Base-by-base conservation (phyloP, 768 basidiomycete genomes). In the Pilatotrama ljubarskyi region DNA sequence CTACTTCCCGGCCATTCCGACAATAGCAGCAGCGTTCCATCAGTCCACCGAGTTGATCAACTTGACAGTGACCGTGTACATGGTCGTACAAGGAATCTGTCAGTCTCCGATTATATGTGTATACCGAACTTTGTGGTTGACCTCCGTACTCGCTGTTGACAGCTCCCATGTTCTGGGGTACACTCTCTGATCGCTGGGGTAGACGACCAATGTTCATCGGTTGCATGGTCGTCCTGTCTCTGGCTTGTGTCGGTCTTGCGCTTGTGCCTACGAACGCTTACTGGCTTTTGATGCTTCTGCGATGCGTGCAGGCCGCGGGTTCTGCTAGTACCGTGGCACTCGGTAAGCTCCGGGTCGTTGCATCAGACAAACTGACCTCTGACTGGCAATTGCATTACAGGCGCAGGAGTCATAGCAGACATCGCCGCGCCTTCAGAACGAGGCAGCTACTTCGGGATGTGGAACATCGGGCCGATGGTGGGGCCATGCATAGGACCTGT, bases 1-100 rank as follows among this genome's bases (percentile, higher is more conserved):
- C 57, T 93, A 91, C 69, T 83, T 91, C 47, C 90, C 91, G 6
- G 90, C 86, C 13, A 87, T 95, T 40, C 92, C 91, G 1, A 77
- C 81, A 0, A 73, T 94, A 22, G 78, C 86, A 0, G 61, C 61
- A 18, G 86, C 75, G 3, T 91, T 95, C 67, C 69, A 85, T 65
- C 83, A 84, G 56, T 83, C 86, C 0, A 80, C 79, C 9, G 88
- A 91, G 65, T 76, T 85, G 10, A 91, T 93, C 40, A 93, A 92
- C 69, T 70, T 94, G 41, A 90, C 91, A 8, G 87, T 93, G 10
- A 91, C 89, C 0, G 80, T 89, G 66, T 90, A 91, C 69, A 84
- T 93, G 75, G 73, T 88, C 20, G 75, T 88, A 48, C 87, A 88
- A 71, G 87, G 83, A 9, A 66, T 86, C 42, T 79, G 86, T 87